Conservation (phyloP, 139 green algal genomes). For the Coelastrella sp. region DNA sequence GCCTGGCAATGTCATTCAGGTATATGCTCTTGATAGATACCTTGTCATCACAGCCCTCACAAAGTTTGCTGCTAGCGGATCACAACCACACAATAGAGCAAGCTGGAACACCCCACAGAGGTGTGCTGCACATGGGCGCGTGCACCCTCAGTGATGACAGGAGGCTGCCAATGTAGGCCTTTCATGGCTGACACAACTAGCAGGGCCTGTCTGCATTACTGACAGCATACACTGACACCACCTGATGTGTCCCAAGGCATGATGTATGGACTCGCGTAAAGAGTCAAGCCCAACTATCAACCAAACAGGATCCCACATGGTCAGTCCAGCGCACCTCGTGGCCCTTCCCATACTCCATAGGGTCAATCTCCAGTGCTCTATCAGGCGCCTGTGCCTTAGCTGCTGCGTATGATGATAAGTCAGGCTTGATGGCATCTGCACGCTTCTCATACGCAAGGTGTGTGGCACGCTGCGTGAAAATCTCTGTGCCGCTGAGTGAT, state of each 20-base stretch:
- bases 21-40: constrained; percentile 34
- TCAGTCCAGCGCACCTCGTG: constrained; percentile 45
- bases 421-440: constrained; percentile 66
- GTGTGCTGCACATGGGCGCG: too few relatives aligned
- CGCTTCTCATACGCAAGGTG: constrained; percentile 92
- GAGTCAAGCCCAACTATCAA: too few relatives aligned
- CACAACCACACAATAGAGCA: not conserved
- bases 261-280: too few relatives aligned
- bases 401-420: constrained; percentile 37
- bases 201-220: too few relatives aligned
- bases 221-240: too few relatives aligned
- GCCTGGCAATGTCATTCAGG: constrained; percentile 19
- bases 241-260: too few relatives aligned
- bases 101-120: too few relatives aligned
- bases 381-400: constrained; percentile 83
- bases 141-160: too few relatives aligned
- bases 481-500: constrained; percentile 83
- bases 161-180: too few relatives aligned
- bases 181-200: too few relatives aligned
- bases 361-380: constrained; percentile 67
- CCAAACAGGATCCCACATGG: too few relatives aligned
- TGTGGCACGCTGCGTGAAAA: constrained; percentile 79
- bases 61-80: not conserved
- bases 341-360: constrained; percentile 79
- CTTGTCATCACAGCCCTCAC: constrained; percentile 12